Evolutionary conservation across 202 grass and related monocot genomes (phyloP).

Genomic region (Eragrostis tef): DNA sequence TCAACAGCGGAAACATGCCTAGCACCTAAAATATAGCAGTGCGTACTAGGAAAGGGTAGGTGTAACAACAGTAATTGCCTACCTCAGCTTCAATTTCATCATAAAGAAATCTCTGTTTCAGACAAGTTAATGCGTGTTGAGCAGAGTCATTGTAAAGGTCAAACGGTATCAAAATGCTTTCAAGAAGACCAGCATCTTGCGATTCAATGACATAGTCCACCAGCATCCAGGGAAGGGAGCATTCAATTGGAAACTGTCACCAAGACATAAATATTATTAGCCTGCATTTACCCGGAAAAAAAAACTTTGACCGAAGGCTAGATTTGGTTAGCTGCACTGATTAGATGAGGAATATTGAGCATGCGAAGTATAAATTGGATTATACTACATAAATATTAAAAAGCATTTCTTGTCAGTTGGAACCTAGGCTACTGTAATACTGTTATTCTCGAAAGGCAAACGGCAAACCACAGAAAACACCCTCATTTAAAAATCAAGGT

Average conservation of each 20-base stretch:
- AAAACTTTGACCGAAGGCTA: neutral
- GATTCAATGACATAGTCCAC: constrained; percentile 86
- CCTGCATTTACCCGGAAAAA: constrained; percentile 1
- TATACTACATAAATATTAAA: no score
- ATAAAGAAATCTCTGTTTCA: constrained; percentile 98
- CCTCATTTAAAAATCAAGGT: no score
- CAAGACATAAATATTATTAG: constrained; percentile 43
- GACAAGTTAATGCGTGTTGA: constrained; percentile 87
- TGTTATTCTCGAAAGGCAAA: no score
- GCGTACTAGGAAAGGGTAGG: constrained; percentile 7
- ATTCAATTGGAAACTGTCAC: constrained; percentile 94
- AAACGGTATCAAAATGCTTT: constrained; percentile 97
- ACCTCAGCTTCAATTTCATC: constrained; percentile 99
- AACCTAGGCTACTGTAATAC: no score
- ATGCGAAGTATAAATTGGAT: neutral
- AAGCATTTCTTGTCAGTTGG: no score
- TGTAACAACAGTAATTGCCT: constrained; percentile 21
- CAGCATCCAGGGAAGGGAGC: constrained; percentile 98
- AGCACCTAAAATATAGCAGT: constrained; percentile 30
- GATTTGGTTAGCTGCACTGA: constrained; percentile 11
- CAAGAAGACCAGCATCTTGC: constrained; percentile 93
- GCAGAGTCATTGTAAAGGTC: constrained; percentile 99
- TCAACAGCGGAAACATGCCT: constrained; percentile 22
- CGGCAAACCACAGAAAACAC: no score
- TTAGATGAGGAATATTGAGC: no score